Percentiles rank a stretch among this genome's conserved stretches.
Conservation (phyloP, 1,284 basidiomycete genomes). For the Rhodotorula sp. region DNA sequence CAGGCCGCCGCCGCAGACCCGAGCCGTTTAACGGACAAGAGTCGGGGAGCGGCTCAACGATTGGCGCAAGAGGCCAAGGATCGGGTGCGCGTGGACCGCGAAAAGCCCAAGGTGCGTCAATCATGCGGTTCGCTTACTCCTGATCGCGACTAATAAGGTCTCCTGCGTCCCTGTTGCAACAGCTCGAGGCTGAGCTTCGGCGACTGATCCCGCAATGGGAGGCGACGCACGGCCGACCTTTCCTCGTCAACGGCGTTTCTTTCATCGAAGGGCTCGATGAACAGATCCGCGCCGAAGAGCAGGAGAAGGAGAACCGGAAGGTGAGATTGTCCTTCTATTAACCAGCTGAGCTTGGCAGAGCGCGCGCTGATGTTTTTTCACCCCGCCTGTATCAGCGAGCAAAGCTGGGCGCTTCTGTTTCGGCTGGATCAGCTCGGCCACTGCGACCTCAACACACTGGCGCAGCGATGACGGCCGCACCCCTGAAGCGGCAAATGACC, state of each 20-base stretch:
- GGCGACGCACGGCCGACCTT: conserved; percentile 67
- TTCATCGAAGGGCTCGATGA: conserved; percentile 77
- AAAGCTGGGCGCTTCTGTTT: conserved; percentile 18
- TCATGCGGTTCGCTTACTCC: too few relatives aligned
- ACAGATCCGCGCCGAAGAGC: conserved; percentile 59
- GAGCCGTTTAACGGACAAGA: conserved; percentile 69
- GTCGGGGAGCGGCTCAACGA: conserved; percentile 57
- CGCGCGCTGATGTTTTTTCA: neutral
- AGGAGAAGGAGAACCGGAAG: conserved; percentile 40
- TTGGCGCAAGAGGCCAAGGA: conserved; percentile 94
- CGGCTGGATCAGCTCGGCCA: conserved; percentile 18
- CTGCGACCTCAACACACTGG: conserved; percentile 30
- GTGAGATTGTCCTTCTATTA: conserved; percentile 1
- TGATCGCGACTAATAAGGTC: neutral
- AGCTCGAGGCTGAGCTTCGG: conserved; percentile 88
- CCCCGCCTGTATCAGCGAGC: conserved; percentile 14
- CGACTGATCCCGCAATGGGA: conserved; percentile 84
- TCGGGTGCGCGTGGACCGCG: conserved; percentile 88
- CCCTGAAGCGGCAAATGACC: conserved; percentile 41
- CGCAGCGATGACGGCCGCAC: conserved; percentile 9
- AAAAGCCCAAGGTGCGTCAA: conserved; percentile 80
- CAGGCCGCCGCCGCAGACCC: conserved; percentile 72
- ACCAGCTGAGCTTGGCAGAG: neutral
- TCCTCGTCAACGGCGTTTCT: conserved; percentile 81
- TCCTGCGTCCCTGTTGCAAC: neutral